Evolutionary conservation across 306 rosid genomes (phyloP), one percentile per base, ranked within the genome.

Genomic region (Medicago lupulina): DNA sequence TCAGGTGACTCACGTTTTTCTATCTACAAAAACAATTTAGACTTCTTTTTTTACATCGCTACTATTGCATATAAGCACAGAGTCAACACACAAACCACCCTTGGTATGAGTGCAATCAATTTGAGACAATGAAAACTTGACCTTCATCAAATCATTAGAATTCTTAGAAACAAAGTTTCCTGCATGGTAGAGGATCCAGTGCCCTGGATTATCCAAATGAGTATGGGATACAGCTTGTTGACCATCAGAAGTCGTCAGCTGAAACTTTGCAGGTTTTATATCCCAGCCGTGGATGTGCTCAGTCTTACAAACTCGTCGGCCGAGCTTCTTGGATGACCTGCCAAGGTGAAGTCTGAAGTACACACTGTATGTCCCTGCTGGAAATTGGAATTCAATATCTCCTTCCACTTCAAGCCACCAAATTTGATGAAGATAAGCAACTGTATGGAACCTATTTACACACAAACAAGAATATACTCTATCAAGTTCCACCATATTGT

Each of bases 361-460:
- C 51, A 94, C 60, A 25, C 84, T 76, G 23, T 94, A 94, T 46
- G 66, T 83, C 34, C 96, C 97, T 1, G 80, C 62, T 1, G 98
- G 96, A 68, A 94, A 94, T 69, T 79, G 92, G 83, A 94, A 94
- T 64, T 91, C 91, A 51, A 91, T 40, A 36, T 94, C 97, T 40
- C 97, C 97, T 66, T 75, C 84, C 34, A 89, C 89, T 85, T 94
- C 96, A 31, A 94, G 87, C 98, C 98, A 94, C 98, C 98, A 94
- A 43, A 82, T 91, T 78, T 94, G 97, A 54, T 91, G 94, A 76
- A 94, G 98, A 89, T 94, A 94, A 7, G 98, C 98, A 76, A 90
- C 87, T 68, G 82, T 86, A 38, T 81, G 89, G 83, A 94, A 94
- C 83, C 98, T 94, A 73, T 23, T 80, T 46, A 9, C 2, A 59